Evolutionary conservation across 345 rosid genomes (phyloP).

Genomic region (Psidium guajava): DNA sequence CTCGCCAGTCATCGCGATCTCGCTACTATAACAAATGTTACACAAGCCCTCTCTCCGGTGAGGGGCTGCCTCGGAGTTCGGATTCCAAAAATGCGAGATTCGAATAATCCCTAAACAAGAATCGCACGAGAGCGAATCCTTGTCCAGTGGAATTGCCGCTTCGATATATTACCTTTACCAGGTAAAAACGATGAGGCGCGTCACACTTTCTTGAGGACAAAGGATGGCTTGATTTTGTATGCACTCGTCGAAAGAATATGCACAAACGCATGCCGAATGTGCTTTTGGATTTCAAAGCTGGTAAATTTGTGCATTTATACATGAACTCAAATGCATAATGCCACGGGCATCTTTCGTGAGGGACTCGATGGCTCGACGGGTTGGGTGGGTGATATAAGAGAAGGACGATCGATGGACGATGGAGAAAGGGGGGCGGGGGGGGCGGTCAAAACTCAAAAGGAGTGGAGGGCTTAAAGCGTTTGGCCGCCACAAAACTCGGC

Average conservation of each 20-base stretch:
- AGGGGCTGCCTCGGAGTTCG: neutral
- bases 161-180: neutral
- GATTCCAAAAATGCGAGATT: neutral
- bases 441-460: too few species aligned
- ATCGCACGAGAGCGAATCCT: neutral
- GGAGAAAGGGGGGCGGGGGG: neutral
- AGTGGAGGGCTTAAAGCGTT: neutral
- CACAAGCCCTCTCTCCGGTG: neutral
- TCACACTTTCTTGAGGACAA: neutral
- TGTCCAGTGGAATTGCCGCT: neutral
- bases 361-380: too few species aligned
- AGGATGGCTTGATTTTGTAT: neutral
- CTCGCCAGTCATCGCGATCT: neutral
- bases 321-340: neutral
- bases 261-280: neutral
- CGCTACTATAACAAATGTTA: accelerated
- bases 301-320: neutral
- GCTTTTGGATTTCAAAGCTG: neutral
- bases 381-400: neutral
- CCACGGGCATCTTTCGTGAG: neutral
- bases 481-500: neutral
- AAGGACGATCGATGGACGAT: neutral
- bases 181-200: neutral
- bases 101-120: neutral
- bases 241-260: neutral